phyloP scores from a whole-genome alignment of 202 grass and related monocot genomes.

The Setaria italica region DNA sequence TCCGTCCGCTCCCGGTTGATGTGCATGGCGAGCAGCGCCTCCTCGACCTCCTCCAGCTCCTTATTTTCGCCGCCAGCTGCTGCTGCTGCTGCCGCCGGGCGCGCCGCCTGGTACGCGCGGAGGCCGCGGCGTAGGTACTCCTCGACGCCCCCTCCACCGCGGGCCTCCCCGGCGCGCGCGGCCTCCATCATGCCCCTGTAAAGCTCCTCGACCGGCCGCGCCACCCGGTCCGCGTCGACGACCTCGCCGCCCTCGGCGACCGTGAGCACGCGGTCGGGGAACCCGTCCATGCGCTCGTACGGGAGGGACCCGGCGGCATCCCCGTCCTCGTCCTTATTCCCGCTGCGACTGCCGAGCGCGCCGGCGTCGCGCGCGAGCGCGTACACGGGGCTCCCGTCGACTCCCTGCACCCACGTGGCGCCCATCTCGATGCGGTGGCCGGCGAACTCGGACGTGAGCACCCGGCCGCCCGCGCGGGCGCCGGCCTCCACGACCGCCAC shows the following conservation, averaged over 20 bases:
- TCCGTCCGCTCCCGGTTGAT: slow-evolving; percentile 64
- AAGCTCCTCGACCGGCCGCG: slow-evolving; percentile 54
- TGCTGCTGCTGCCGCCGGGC: not conserved
- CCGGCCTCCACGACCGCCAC: slow-evolving; percentile 69
- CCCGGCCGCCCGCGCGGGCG: slow-evolving; percentile 64
- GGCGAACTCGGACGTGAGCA: slow-evolving; percentile 71
- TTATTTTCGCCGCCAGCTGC: not conserved
- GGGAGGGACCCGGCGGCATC: not conserved
- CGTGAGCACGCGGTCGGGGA: slow-evolving; percentile 66
- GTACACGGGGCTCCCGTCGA: slow-evolving; percentile 78
- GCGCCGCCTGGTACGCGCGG: slow-evolving; percentile 55
- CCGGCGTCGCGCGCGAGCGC: slow-evolving; percentile 58
- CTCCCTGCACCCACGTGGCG: slow-evolving; percentile 91
- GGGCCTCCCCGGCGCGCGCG: slow-evolving; percentile 61
- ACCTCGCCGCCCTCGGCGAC: slow-evolving; percentile 65
- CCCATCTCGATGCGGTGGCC: slow-evolving; percentile 86
- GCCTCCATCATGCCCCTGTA: slow-evolving; percentile 74
- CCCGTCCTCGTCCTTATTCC: not conserved
- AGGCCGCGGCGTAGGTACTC: slow-evolving; percentile 70
- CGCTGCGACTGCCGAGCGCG: slow-evolving; percentile 28
- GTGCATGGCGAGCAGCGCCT: slow-evolving; percentile 72
- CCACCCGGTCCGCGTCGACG: slow-evolving; percentile 57
- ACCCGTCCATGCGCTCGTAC: slow-evolving; percentile 89
- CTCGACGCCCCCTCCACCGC: slow-evolving; percentile 31
- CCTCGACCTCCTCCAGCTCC: slow-evolving; percentile 61